These are phyloP conservation scores for Effrenium voratum DNA, from an alignment of 73 alveolate species.

Conservation along the genomic window DNA sequence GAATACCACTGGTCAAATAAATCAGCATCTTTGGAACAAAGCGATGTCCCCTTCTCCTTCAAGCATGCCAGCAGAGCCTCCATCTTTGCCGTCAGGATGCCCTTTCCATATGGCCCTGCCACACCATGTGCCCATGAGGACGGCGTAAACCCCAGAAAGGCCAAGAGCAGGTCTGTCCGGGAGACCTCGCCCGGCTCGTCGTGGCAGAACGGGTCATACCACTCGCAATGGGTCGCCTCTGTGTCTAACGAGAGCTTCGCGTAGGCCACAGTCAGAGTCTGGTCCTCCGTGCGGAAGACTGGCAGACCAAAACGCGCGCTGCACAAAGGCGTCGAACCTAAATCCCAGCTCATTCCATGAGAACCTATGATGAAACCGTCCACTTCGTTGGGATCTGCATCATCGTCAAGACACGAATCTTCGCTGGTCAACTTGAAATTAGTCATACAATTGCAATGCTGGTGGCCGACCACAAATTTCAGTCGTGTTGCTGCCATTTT, in stretches of 20 bases:
- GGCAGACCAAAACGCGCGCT: slow-evolving; percentile 48
- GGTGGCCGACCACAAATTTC: slow-evolving; percentile 52
- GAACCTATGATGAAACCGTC: slow-evolving; percentile 60
- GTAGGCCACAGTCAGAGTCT: slow-evolving; percentile 25
- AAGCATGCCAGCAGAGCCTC: slow-evolving; percentile 19
- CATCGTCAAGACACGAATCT: slow-evolving; percentile 26
- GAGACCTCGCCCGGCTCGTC: background rate
- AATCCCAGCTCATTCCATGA: slow-evolving; percentile 61
- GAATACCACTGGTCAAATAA: slow-evolving; percentile 65
- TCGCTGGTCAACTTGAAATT: background rate
- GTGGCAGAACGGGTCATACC: no score
- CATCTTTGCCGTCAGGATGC: slow-evolving; percentile 26
- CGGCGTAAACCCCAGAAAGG: slow-evolving; percentile 5
- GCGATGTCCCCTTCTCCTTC: background rate
- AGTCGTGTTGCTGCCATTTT: slow-evolving; percentile 43
- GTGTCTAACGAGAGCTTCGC: slow-evolving; percentile 56
- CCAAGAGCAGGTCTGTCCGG: background rate
- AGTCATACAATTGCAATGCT: slow-evolving; percentile 80
- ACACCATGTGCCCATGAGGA: background rate
- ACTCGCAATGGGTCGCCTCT: background rate
- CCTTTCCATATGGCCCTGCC: slow-evolving; percentile 50
- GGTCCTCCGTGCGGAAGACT: slow-evolving; percentile 55
- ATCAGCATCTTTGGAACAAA: background rate
- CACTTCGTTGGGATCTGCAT: background rate
- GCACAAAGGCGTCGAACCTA: background rate